phyloP scores from a whole-genome alignment of 2,329 filamentous ascomycete species.

The Mariannaea sp. region DNA sequence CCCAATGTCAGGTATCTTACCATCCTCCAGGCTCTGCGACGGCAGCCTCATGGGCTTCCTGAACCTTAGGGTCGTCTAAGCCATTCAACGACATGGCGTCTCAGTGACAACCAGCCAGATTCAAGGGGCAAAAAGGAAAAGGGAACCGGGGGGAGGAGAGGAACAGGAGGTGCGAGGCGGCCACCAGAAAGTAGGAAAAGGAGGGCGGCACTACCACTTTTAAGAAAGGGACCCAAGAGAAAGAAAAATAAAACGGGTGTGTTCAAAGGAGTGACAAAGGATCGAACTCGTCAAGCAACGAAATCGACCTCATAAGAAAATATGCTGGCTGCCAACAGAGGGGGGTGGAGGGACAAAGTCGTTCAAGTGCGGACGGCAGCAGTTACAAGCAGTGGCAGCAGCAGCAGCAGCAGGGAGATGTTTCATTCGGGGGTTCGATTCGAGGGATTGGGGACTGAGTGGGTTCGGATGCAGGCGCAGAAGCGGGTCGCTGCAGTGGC shows the following conservation, averaged over 20 bases:
- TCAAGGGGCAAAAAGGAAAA: slow-evolving; percentile 4
- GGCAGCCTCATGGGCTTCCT: slow-evolving; percentile 82
- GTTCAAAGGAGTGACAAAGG: background rate
- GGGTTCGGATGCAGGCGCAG: slow-evolving; percentile 4
- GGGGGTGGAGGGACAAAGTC: slow-evolving; percentile 7
- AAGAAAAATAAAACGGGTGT: no score
- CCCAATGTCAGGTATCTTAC: slow-evolving; percentile 62
- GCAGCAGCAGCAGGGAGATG: slow-evolving; percentile 11
- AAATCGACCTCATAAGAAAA: slow-evolving; percentile 6
- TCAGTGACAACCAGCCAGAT: slow-evolving; percentile 25
- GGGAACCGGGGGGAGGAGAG: background rate
- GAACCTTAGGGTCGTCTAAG: slow-evolving; percentile 78
- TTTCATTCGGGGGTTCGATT: slow-evolving; percentile 16
- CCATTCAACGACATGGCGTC: slow-evolving; percentile 90
- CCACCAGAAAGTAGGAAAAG: no score
- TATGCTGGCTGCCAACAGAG: slow-evolving; percentile 15
- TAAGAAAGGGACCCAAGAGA: background rate
- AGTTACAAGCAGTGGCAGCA: slow-evolving; percentile 11
- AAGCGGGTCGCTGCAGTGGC: slow-evolving; percentile 12
- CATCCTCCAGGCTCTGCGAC: slow-evolving; percentile 88
- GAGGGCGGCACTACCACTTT: slow-evolving; percentile 1
- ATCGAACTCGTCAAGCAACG: slow-evolving; percentile 1
- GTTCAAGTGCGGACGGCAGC: slow-evolving; percentile 2
- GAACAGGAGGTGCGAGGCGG: slow-evolving; percentile 7
- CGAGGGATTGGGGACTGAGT: slow-evolving; percentile 13